phyloP scores from a whole-genome alignment of 2,329 filamentous ascomycete species.

The Alternaria novae-zelandiae region DNA sequence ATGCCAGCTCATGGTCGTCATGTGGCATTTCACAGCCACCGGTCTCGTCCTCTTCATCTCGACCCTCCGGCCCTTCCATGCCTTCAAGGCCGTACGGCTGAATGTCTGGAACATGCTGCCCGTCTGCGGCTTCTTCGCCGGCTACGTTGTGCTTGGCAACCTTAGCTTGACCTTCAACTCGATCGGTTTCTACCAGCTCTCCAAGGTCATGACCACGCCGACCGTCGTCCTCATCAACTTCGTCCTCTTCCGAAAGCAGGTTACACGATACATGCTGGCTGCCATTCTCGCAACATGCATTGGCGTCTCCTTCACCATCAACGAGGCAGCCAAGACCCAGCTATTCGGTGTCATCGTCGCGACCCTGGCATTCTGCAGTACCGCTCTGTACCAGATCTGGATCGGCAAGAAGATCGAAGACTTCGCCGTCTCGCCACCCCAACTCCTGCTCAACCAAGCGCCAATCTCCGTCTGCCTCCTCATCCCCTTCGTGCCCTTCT shows the following conservation, averaged over 20 bases:
- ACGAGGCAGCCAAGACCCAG: slow-evolving; percentile 49
- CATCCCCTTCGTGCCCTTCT: slow-evolving; percentile 52
- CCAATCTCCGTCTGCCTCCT: slow-evolving; percentile 54
- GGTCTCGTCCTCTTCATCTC: slow-evolving; percentile 53
- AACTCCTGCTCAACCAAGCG: slow-evolving; percentile 55
- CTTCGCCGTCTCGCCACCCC: slow-evolving; percentile 52
- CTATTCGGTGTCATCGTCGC: slow-evolving; percentile 53
- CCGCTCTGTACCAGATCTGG: slow-evolving; percentile 57
- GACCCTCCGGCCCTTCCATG: slow-evolving; percentile 51
- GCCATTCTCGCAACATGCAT: slow-evolving; percentile 53
- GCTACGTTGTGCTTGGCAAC: slow-evolving; percentile 56
- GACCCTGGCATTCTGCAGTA: slow-evolving; percentile 52
- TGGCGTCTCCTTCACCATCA: slow-evolving; percentile 54
- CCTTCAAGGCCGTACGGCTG: slow-evolving; percentile 54
- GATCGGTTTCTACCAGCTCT: slow-evolving; percentile 57
- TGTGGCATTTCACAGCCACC: slow-evolving; percentile 57
- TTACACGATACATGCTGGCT: slow-evolving; percentile 50
- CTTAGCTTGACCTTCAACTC: slow-evolving; percentile 55
- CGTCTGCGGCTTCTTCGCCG: slow-evolving; percentile 55
- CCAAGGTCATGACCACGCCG: slow-evolving; percentile 58
- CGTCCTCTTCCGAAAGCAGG: slow-evolving; percentile 51
- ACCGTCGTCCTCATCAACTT: slow-evolving; percentile 56
- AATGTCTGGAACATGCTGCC: slow-evolving; percentile 55
- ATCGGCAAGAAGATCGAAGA: slow-evolving; percentile 58
- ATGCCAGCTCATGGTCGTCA: slow-evolving; percentile 56